Evolutionary conservation across 2,329 filamentous ascomycete genomes (phyloP), one percentile per base, ranked within the genome.

Genomic region (Mariannaea elegans): DNA sequence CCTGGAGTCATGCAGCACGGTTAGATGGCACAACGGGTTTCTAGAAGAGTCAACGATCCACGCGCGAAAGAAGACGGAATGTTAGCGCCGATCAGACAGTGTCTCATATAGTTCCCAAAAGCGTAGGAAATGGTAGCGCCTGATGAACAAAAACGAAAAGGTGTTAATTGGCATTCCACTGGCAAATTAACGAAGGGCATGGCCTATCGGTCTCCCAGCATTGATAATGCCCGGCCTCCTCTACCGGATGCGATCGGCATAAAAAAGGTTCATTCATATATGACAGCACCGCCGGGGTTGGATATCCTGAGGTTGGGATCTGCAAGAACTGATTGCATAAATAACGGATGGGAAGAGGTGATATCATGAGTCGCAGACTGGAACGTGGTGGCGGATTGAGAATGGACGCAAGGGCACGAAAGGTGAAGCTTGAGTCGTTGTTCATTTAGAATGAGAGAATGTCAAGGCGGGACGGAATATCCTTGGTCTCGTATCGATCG

Each of bases 401-500:
- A 34, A 9, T 13, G 32, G 13, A 34, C 10, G 32, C 12, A n/a
- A 34, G 32, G 32, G 7, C 7, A n/a, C 32, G 13, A 34, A 27
- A 4, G 13, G 13, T 14, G 7, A 34, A 34, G 7, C 14, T 13
- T 14, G 9, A 34, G n/a, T 9, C 24, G 9, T 27, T 27, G 24
- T 27, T 5, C 24, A 5, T 27, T 27, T 27, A 5, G 9, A 27
- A 27, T 34, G 7, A 6, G 13, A 34, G 34, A n/a, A n/a, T n/a
- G n/a, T 18, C 34, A 41, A 50, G 14, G 39, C 39, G 24, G 16
- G 36, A 51, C 34, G 48, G 48, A 51, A 51, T 51, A 51, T 38
- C 36, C 36, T 42, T 51, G 23, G 48, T n/a, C 24, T 34, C 47
- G 32, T 38, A 34, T 23, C 34, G 27, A 27, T 34, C 27, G 10